Percentiles rank a stretch among this genome's conserved stretches.
phyloP scores from a whole-genome alignment of 2,329 filamentous ascomycete species.

The Fusarium sp. region DNA sequence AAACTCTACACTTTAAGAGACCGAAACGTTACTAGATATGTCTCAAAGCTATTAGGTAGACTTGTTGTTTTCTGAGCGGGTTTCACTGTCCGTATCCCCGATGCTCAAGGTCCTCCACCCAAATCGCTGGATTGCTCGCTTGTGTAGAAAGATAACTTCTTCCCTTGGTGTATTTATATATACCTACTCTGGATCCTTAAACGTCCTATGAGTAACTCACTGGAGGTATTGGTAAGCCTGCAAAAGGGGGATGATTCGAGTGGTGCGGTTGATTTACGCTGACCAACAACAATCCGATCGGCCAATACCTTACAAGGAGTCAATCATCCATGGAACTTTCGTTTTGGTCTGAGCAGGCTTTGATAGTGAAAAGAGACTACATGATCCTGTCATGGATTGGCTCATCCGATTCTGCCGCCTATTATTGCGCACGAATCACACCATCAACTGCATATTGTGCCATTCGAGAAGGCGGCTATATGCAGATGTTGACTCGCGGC shows the following conservation, averaged over 20 bases:
- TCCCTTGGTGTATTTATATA: too few relatives aligned
- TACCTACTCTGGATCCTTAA: not conserved
- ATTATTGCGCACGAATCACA: constrained; percentile 7
- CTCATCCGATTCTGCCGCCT: constrained; percentile 1
- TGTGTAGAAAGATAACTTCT: not conserved
- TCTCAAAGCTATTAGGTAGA: not conserved
- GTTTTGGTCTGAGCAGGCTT: not conserved
- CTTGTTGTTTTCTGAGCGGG: constrained; percentile 3
- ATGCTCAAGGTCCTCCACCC: constrained; percentile 17
- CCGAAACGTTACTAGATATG: not conserved
- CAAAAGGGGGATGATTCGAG: not conserved
- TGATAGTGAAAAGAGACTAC: not conserved
- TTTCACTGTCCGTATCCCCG: constrained; percentile 7
- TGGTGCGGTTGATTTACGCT: not conserved
- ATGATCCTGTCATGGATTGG: not conserved
- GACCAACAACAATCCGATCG: not conserved
- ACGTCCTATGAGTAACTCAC: too few relatives aligned
- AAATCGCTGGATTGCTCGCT: constrained; percentile 11
- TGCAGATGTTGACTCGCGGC: constrained; percentile 20
- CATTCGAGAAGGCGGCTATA: constrained; percentile 21
- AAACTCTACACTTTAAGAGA: not conserved
- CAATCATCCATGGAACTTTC: too few relatives aligned
- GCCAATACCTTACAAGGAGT: not conserved
- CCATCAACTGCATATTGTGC: constrained; percentile 26
- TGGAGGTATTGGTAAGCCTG: not conserved